Percentiles rank a stretch among this genome's conserved stretches.
Conservation (phyloP, 177 flowering plant species). For the Vitis hybrid region DNA sequence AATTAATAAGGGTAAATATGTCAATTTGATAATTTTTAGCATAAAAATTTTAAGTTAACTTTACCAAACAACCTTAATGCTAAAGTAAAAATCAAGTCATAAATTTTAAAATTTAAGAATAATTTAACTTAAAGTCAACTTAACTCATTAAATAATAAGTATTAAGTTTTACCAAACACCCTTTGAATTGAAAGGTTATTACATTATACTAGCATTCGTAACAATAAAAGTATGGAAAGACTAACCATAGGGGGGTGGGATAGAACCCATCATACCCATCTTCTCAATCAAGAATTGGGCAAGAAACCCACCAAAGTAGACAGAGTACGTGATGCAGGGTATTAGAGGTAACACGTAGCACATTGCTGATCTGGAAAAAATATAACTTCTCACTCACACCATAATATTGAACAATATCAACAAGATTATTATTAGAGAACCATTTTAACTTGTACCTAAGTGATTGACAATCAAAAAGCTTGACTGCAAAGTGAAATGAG, state of each 20-base stretch:
- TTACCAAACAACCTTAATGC: too few relatives aligned
- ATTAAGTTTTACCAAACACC: not conserved
- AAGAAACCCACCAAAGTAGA: conserved; percentile 85
- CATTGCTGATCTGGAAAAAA: conserved; percentile 62
- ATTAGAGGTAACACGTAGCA: conserved; percentile 59
- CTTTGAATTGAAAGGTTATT: not conserved
- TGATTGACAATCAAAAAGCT: conserved; percentile 46
- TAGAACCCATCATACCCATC: conserved; percentile 98
- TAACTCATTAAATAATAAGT: not conserved
- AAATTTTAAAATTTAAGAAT: too few relatives aligned
- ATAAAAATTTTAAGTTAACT: too few relatives aligned
- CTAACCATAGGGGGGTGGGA: conserved; percentile 93
- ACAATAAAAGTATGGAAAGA: conserved; percentile 17
- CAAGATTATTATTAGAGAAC: conserved; percentile 7
- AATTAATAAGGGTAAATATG: too few relatives aligned
- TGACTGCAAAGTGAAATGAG: conserved; percentile 35
- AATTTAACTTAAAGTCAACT: too few relatives aligned
- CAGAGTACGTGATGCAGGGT: conserved; percentile 64
- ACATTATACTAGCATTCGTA: not conserved
- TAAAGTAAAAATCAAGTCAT: too few relatives aligned
- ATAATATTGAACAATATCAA: not conserved
- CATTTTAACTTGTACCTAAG: conserved; percentile 44
- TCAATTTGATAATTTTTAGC: too few relatives aligned
- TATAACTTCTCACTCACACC: conserved; percentile 2
- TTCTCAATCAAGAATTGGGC: conserved; percentile 83